Base-by-base conservation (phyloP, 2,329 filamentous ascomycete species). In the Cytospora mali region DNA sequence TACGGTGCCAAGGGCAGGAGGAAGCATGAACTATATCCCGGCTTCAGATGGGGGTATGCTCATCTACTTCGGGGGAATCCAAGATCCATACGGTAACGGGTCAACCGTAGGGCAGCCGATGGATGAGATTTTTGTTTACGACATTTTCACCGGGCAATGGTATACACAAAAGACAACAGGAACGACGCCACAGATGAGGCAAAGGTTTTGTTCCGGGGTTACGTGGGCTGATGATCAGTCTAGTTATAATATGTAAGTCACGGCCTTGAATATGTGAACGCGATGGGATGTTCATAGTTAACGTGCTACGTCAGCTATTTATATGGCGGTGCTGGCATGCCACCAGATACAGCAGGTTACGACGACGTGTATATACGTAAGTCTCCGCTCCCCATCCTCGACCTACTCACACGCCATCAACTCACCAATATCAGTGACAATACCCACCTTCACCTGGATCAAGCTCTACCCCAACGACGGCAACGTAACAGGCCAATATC, bases 401-500 rank as follows among this genome's bases (percentile, higher is more conserved):
- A n/a, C 25, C 2, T 16, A 6, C 3, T n/a, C 5, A 1, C 7
- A 14, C 23, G 13, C 0, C 18, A 25, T 10, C 18, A 14, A 53
- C 55, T 61, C 28, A 61, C 48, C 21, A 23, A 25, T 14, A 3
- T n/a, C 28, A 62, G 61, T 89, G 23, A 81, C 81, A 9, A 75
- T 89, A 18, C 87, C 86, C 1, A 82, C 84, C 1, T 89, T 89
- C 71, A 83, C 77, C 4, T 89, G 86, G 86, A 83, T 87, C 66
- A 84, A 83, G 66, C 77, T 81, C 67, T 83, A 79, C 61, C 81
- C 80, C 14, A 73, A 72, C 52, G 72, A 77, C 60, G 69, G 69
- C 54, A 74, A 78, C 61, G 70, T 71, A 16, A 77, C 76, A 1
- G 75, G 78, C 31, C 70, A 69, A 46, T 76, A 75, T 42, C 79